phyloP scores from a whole-genome alignment of 129 eudicot species.

The Oenanthe sinensis region DNA sequence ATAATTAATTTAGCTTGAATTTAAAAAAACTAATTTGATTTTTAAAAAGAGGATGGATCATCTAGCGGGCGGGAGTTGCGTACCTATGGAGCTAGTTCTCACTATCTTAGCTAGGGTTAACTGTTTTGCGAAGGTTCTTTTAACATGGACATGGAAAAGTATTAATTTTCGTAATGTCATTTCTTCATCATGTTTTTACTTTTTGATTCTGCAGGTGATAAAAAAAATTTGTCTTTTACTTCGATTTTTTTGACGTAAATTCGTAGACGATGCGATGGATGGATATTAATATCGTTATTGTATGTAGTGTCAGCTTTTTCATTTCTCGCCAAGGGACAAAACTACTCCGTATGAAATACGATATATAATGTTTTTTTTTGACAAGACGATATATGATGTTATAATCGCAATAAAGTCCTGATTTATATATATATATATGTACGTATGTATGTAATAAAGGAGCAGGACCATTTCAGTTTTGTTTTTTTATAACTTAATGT shows the following conservation, averaged over 20 bases:
- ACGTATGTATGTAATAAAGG: not conserved
- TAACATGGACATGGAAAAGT: no score
- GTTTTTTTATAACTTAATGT: conserved; percentile 2
- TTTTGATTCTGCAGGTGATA: no score
- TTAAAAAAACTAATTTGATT: no score
- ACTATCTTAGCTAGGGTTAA: no score
- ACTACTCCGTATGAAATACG: not conserved
- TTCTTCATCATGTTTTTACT: not conserved
- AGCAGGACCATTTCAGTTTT: conserved; percentile 5
- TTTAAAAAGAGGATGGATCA: no score
- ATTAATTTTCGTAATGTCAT: not conserved
- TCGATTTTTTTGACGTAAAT: not conserved
- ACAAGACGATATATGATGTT: not conserved
- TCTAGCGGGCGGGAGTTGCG: no score
- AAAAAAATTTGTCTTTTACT: not conserved
- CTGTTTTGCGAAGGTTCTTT: no score
- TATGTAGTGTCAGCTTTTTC: not conserved
- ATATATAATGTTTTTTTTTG: no score
- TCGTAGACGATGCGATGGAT: not conserved
- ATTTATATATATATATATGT: not conserved
- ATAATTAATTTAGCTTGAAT: no score
- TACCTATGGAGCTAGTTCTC: no score
- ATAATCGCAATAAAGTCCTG: not conserved
- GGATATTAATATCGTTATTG: not conserved
- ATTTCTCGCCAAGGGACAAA: not conserved